Base-by-base conservation (phyloP, 176 grass and related monocot species). In the Lolium multiflorum region DNA sequence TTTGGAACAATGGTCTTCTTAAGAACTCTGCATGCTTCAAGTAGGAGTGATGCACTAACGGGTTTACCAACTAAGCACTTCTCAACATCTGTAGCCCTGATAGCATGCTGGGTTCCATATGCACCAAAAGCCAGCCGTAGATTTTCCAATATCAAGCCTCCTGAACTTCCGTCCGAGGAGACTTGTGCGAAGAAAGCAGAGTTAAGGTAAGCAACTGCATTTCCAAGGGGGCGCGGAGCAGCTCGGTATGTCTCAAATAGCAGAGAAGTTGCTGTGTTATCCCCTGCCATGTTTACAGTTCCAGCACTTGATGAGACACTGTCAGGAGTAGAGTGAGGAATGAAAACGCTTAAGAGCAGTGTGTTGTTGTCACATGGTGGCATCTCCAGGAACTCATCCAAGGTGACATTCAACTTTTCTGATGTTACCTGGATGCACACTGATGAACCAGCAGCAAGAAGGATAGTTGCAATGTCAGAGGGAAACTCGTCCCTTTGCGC, bases 201-300 rank as follows among this genome's bases (percentile, higher is more conserved):
- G 70, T 95, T 98, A n/a, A 93, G 88, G 87, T 98, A 98, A 52
- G 96, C 38, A 48, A 98, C 71, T 39, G 93, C 89, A 85, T 95
- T 95, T 75, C 93, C 93, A 70, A 89, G 77, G 57, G 89, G 96
- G 8, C 93, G 93, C 15, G 81, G 91, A 56, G 89, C 67, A 80
- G 93, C 96, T 83, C 96, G 85, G 64, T 92, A 94, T 67, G 96
- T 93, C 83, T 93, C 88, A 90, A 98, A 98, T 77, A 90, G 76
- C 11, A 98, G n/a, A 83, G 49, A 81, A 70, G 48, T 74, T 81
- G 71, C 56, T 21, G 10, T 39, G 55, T 48, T 70, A 66, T 65
- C 61, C 77, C 9, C 73, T 77, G 37, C 15, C 26, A 28, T 82
- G 77, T 64, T 48, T 56, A 56, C 60, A 59, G 61, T 17, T 66